phyloP scores from a whole-genome alignment of 2,329 filamentous ascomycete genomes.

The Fusarium mundagurra region DNA sequence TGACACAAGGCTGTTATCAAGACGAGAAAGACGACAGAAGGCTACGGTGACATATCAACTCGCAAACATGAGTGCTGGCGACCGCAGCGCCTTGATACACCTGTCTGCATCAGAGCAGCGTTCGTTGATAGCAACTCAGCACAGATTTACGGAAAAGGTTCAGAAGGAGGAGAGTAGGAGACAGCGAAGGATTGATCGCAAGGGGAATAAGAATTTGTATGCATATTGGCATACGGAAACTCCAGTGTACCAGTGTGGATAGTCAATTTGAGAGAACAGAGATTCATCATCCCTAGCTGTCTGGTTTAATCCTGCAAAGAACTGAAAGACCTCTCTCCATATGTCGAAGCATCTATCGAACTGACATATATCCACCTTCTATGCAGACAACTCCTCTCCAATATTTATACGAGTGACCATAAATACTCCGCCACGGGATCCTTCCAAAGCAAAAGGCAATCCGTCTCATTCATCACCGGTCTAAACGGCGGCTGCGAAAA shows the following conservation, averaged over 20 bases:
- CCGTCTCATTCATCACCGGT: not conserved
- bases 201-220: constrained; percentile 15
- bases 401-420: constrained; percentile 12
- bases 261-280: not conserved
- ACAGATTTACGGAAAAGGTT: not conserved
- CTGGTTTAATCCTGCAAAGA: not conserved
- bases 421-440: constrained; percentile 10
- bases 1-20: not conserved
- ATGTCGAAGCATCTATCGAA: not conserved
- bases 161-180: constrained; percentile 12
- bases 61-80: not conserved
- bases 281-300: too few relatives aligned
- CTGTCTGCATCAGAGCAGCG: constrained; percentile 4
- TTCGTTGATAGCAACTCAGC: not conserved
- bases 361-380: not conserved
- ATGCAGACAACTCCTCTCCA: not conserved
- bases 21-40: not conserved
- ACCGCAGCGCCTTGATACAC: constrained; percentile 3
- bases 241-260: constrained; percentile 9
- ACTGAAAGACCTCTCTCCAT: not conserved
- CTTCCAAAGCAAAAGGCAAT: constrained; percentile 15
- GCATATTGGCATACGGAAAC: constrained; percentile 22
- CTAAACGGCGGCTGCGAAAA: constrained; percentile 5
- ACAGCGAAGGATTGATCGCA: constrained; percentile 5
- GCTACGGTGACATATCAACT: not conserved